Percentiles rank a stretch among this genome's conserved stretches.
Conservation (phyloP, 2,329 filamentous ascomycete genomes). For the Capronia coronata region DNA sequence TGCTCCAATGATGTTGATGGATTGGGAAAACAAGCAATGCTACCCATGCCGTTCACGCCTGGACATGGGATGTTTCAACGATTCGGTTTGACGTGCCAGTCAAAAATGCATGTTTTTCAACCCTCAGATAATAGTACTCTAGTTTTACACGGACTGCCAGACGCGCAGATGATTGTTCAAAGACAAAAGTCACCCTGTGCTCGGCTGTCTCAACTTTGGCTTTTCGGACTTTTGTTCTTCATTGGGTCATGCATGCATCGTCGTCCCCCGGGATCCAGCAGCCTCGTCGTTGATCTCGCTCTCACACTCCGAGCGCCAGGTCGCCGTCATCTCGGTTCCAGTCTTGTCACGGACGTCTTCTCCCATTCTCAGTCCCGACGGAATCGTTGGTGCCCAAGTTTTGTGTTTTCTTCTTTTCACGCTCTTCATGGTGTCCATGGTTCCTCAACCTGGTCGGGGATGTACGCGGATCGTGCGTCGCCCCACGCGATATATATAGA, state of each 20-base stretch:
- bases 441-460: constrained; percentile 9
- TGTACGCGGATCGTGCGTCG: background rate
- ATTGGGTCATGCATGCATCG: constrained; percentile 14
- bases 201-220: constrained; percentile 27
- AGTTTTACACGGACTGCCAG: background rate
- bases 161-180: background rate
- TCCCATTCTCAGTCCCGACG: background rate
- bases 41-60: too few relatives aligned
- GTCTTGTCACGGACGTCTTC: background rate
- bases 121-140: background rate
- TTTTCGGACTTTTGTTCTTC: constrained; percentile 24
- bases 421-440: too few relatives aligned
- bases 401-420: background rate
- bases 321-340: background rate
- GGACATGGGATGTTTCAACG: background rate
- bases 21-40: too few relatives aligned
- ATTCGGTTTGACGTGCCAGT: too few relatives aligned
- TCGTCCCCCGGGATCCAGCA: too few relatives aligned
- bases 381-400: background rate
- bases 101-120: too few relatives aligned
- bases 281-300: background rate
- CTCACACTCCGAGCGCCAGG: background rate
- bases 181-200: constrained; percentile 3
- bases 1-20: background rate
- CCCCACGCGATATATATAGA: background rate